A percentile compares a stretch with the other conserved stretches of the same genome.
Evolutionary conservation across 1,284 basidiomycete species (phyloP).

Genomic region (Naganishia liquefaciens): DNA sequence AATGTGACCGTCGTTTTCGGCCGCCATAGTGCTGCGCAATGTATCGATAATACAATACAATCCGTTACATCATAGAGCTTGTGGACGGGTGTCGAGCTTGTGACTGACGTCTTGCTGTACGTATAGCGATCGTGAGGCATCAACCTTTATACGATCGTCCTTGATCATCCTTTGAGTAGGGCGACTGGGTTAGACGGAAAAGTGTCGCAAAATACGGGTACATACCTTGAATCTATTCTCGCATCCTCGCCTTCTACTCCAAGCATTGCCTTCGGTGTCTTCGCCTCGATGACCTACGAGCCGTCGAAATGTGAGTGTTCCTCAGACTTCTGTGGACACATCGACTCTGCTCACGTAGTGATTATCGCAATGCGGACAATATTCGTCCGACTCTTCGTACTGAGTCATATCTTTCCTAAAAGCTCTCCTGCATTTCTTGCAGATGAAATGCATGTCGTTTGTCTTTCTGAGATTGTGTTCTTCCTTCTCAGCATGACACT

Average conservation of each 20-base stretch:
- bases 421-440: constrained; percentile 97
- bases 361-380: constrained; percentile 96
- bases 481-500: constrained; percentile 85
- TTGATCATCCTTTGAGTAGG: constrained; percentile 62
- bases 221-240: constrained; percentile 78
- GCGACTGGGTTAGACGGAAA: constrained; percentile 27
- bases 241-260: constrained; percentile 89
- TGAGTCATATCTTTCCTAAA: constrained; percentile 89
- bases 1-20: too few species aligned
- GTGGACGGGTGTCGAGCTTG: constrained; percentile 44
- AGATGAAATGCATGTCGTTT: constrained; percentile 87
- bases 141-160: constrained; percentile 65
- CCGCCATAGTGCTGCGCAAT: too few species aligned
- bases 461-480: constrained; percentile 75
- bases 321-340: background rate
- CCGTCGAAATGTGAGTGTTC: background rate
- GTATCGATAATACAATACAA: background rate
- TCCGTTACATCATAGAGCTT: background rate
- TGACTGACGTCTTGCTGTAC: constrained; percentile 47
- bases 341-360: constrained; percentile 71
- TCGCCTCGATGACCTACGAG: constrained; percentile 82
- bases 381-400: constrained; percentile 96
- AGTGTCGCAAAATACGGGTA: constrained; percentile 31
- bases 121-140: constrained; percentile 60
- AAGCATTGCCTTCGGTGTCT: constrained; percentile 80